Conservation (phyloP, 768 basidiomycete species). For the Phlegmacium glaucopus region DNA sequence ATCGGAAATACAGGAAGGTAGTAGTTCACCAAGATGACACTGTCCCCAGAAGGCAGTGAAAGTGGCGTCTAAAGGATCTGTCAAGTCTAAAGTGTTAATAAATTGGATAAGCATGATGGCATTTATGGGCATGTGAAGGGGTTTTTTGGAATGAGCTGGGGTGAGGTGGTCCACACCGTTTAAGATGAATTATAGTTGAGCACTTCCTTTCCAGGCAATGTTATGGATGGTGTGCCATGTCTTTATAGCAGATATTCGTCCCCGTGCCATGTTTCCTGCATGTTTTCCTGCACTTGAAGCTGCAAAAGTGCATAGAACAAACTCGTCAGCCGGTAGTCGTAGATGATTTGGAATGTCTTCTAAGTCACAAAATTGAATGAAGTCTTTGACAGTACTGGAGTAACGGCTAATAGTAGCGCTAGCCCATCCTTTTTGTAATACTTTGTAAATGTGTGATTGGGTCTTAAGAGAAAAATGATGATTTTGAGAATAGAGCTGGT, state of each 20-base stretch:
- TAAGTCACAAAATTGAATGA: conserved; percentile 15
- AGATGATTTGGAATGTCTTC: conserved; percentile 10
- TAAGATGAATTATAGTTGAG: conserved; percentile 18
- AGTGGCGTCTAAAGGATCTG: conserved; percentile 19
- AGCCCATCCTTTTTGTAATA: conserved; percentile 11
- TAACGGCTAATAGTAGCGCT: conserved; percentile 1
- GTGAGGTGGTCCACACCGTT: conserved; percentile 21
- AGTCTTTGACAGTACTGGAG: no score
- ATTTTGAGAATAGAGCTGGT: background rate
- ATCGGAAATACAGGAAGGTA: no score
- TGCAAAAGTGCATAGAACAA: conserved; percentile 26
- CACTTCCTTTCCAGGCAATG: conserved; percentile 16
- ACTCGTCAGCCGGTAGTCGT: conserved; percentile 21
- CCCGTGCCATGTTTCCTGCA: conserved; percentile 15
- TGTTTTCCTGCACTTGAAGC: conserved; percentile 17
- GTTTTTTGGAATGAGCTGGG: conserved; percentile 12
- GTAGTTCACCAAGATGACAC: conserved; percentile 22
- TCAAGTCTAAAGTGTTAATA: conserved; percentile 9
- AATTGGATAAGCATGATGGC: conserved; percentile 16
- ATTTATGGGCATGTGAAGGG: conserved; percentile 18
- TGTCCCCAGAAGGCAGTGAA: conserved; percentile 30
- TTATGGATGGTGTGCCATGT: conserved; percentile 32
- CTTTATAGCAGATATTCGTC: conserved; percentile 22
- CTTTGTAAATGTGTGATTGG: background rate
- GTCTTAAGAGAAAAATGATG: background rate